Percentiles rank a stretch among this genome's conserved stretches.
phyloP scores from a whole-genome alignment of 192 early-diverging fungal genomes.

The Coemansia sp. region DNA sequence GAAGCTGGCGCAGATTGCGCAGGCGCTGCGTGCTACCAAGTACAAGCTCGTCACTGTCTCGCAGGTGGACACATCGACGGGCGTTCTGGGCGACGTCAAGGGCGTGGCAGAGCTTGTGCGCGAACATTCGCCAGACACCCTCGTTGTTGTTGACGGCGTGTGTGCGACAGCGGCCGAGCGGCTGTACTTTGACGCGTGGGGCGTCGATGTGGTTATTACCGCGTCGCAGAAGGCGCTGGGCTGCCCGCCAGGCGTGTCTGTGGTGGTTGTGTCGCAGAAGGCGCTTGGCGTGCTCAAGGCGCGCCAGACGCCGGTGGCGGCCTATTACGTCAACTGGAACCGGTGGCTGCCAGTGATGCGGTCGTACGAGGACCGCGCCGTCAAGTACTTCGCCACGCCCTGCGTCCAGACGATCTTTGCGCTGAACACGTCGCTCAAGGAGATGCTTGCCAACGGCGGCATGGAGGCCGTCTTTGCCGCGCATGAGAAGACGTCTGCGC shows the following conservation, averaged over 20 bases:
- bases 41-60: conserved; percentile 92
- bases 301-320: conserved; percentile 76
- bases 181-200: conserved; percentile 90
- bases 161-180: conserved; percentile 94
- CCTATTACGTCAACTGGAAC: conserved; percentile 90
- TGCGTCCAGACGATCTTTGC: conserved; percentile 91
- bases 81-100: conserved; percentile 85
- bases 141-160: conserved; percentile 93
- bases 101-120: conserved; percentile 71
- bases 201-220: conserved; percentile 87
- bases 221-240: conserved; percentile 96
- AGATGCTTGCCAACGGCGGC: conserved; percentile 61
- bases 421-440: conserved; percentile 79
- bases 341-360: conserved; percentile 98
- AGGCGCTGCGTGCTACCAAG: conserved; percentile 61
- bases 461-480: conserved; percentile 78
- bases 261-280: conserved; percentile 79
- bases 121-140: conserved; percentile 75
- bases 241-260: conserved; percentile 87
- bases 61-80: conserved; percentile 95
- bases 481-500: conserved; percentile 72
- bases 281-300: conserved; percentile 38
- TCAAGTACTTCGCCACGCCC: conserved; percentile 96
- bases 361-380: conserved; percentile 90
- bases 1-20: conserved; percentile 63